These are phyloP conservation scores for Colletotrichum horii DNA, from an alignment of 2,329 filamentous ascomycete species.

Conservation along the genomic window DNA sequence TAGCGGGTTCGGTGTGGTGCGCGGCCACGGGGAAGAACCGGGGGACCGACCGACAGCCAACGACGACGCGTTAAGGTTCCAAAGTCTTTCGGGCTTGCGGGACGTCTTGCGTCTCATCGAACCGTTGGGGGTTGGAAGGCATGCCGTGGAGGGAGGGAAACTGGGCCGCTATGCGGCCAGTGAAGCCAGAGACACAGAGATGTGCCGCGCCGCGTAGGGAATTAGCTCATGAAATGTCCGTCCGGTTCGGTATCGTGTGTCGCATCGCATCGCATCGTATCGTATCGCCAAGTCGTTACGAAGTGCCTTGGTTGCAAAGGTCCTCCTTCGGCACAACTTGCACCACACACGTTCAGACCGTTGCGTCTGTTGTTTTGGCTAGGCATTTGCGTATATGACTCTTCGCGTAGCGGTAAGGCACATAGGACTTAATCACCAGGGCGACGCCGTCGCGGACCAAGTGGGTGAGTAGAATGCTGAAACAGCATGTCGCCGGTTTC, in stretches of 20 bases:
- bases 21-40: neutral
- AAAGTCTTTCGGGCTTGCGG: neutral
- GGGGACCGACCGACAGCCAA: neutral
- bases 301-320: neutral
- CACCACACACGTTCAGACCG: neutral
- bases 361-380: neutral
- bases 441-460: slow-evolving; percentile 7
- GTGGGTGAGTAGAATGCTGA: slow-evolving; percentile 12
- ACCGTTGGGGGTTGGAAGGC: neutral
- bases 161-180: neutral
- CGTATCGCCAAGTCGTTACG: neutral
- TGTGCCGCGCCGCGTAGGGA: neutral
- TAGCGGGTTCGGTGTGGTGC: neutral
- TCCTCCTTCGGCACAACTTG: neutral
- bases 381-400: neutral
- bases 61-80: neutral
- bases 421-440: neutral
- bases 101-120: neutral
- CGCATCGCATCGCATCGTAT: neutral
- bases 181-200: neutral
- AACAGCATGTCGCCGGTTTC: slow-evolving; percentile 20
- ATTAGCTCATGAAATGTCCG: neutral
- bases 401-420: neutral
- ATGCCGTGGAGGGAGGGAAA: neutral
- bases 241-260: neutral